Evolutionary conservation across 331 rosid species (phyloP), one percentile per base, ranked within the genome.

Genomic region (Rhamnella rubrinervis): DNA sequence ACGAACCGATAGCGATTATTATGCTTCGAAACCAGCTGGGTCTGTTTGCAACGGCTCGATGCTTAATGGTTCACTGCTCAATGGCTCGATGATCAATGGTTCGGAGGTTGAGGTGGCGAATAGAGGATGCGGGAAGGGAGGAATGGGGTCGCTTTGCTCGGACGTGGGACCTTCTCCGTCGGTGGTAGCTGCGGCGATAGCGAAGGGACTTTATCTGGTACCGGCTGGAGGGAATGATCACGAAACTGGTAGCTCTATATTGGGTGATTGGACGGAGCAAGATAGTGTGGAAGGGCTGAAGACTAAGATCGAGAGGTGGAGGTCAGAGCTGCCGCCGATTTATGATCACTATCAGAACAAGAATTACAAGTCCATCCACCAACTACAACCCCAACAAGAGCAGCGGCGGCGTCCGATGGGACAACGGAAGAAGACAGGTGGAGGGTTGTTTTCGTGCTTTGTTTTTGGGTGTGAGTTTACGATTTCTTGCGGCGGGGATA

Each of bases 101-200:
- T 82, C 86, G 0, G 90, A 82, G 52, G 1, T 70, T 1, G 74
- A 69, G 4, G 26, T 23, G 3, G 72, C 57, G 6, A 59, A 60
- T 0, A 62, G 26, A 4, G 75, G 61, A 7, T 31, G 35, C 35
- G 63, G 77, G 14, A 52, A 78, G n/a, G 74, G 81, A 1, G 87
- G 79, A 12, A 85, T 80, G 0, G 92, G 77, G 1, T 92, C 95
- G 0, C 55, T 84, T 0, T 80, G 84, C 66, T 88, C 97, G 0
- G 93, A 88, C 39, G 82, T 81, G 4, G 92, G 97, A 5, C 93
- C 92, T 0, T 92, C 96, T 1, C 89, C 96, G 2, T 89, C 98
- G 15, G 85, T 88, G 53, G 96, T 88, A 20, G 93, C 97, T 0
- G 87, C 96, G 0, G 93, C 96, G 5, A 90, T 88, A 10, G 90